These are phyloP conservation scores for Cladobotryum protrusum DNA, from an alignment of 2,329 filamentous ascomycete species.

Conservation along the genomic window DNA sequence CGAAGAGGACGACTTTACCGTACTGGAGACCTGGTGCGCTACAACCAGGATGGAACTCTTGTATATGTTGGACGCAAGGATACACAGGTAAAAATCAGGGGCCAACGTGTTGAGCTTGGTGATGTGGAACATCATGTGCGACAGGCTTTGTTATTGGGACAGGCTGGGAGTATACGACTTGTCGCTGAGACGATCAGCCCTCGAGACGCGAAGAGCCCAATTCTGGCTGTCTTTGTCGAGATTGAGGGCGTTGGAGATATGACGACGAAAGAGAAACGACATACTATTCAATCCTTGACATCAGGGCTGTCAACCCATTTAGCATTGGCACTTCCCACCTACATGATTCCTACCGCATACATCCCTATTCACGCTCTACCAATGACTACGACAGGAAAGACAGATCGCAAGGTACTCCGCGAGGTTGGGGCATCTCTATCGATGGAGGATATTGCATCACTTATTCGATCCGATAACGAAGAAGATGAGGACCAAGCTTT, in stretches of 20 bases:
- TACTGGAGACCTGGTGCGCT: constrained; percentile 40
- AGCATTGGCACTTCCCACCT: no score
- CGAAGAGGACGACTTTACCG: constrained; percentile 28
- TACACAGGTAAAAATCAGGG: constrained; percentile 50
- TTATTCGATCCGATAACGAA: no score
- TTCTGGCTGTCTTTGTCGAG: constrained; percentile 2
- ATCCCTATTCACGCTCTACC: no score
- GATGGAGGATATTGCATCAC: no score
- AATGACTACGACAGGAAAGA: no score
- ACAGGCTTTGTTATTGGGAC: neutral
- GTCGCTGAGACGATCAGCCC: constrained; percentile 5
- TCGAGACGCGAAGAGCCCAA: neutral
- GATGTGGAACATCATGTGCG: constrained; percentile 16
- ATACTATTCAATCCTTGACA: no score
- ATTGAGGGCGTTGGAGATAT: neutral
- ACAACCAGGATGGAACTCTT: constrained; percentile 31
- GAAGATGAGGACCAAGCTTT: no score
- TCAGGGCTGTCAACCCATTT: no score
- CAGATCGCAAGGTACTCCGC: no score
- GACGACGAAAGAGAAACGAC: no score
- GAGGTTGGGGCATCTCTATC: no score
- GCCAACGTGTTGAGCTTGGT: constrained; percentile 44
- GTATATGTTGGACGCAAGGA: constrained; percentile 46
- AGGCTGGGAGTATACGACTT: neutral
- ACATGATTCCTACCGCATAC: no score